phyloP scores from a whole-genome alignment of 1,284 basidiomycete genomes.

The Pterula multifida region DNA sequence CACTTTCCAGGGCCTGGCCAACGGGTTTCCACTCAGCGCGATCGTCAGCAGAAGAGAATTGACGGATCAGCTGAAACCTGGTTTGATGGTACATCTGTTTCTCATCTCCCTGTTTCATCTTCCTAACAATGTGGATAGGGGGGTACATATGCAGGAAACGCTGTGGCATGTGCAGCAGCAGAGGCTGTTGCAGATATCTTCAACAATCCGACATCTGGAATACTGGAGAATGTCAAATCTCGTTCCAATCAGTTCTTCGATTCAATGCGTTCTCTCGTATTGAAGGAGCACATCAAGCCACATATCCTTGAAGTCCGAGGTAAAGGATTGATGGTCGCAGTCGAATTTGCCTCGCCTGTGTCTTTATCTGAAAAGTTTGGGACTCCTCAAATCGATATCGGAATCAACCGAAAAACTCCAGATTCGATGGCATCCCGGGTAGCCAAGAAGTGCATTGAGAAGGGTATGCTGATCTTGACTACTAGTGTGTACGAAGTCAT shows the following conservation, averaged over 20 bases:
- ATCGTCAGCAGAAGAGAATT: slow-evolving; percentile 76
- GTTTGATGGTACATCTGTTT: slow-evolving; percentile 50
- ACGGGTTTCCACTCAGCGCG: slow-evolving; percentile 88
- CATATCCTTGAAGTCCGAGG: slow-evolving; percentile 72
- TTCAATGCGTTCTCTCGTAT: slow-evolving; percentile 42
- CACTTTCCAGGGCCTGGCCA: slow-evolving; percentile 62
- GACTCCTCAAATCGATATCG: slow-evolving; percentile 21
- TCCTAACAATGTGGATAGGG: slow-evolving; percentile 33
- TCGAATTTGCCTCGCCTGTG: slow-evolving; percentile 64
- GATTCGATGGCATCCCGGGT: slow-evolving; percentile 65
- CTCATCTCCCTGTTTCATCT: not conserved
- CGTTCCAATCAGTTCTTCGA: slow-evolving; percentile 69
- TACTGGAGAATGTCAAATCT: slow-evolving; percentile 67
- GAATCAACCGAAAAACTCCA: slow-evolving; percentile 30
- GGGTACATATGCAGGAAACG: slow-evolving; percentile 86
- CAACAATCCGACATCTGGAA: slow-evolving; percentile 46
- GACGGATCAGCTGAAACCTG: slow-evolving; percentile 71
- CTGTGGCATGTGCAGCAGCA: slow-evolving; percentile 81
- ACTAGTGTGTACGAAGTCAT: slow-evolving; percentile 73
- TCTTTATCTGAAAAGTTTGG: slow-evolving; percentile 22
- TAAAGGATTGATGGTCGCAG: slow-evolving; percentile 67
- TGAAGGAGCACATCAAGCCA: slow-evolving; percentile 35
- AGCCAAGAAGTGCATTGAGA: slow-evolving; percentile 71
- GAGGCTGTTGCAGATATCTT: slow-evolving; percentile 73
- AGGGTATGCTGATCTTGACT: slow-evolving; percentile 72